Conservation (phyloP, 2,329 filamentous ascomycete species). For the Metarhizium humberi region DNA sequence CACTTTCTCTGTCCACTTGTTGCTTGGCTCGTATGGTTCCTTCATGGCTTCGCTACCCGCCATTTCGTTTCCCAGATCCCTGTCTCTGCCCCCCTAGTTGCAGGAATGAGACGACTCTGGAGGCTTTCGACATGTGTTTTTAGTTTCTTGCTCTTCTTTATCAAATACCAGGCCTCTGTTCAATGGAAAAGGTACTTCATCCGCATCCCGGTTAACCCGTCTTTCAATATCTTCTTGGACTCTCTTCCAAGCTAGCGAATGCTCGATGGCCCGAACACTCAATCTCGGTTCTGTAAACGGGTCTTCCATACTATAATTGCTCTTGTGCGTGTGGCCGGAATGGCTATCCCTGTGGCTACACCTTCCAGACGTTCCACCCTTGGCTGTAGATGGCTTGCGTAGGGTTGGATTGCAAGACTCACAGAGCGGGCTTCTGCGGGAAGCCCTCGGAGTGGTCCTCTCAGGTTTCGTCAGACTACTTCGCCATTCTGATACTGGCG, state of each 20-base stretch:
- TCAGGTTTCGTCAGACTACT: slow-evolving; percentile 1
- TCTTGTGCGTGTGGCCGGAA: slow-evolving; percentile 1
- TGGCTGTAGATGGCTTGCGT: background rate
- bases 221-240: slow-evolving; percentile 11
- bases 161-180: background rate
- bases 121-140: background rate
- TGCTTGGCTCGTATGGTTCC: slow-evolving; percentile 11
- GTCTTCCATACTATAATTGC: slow-evolving; percentile 2
- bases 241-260: slow-evolving; percentile 15
- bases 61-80: slow-evolving; percentile 30
- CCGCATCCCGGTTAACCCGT: background rate
- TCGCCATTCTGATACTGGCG: slow-evolving; percentile 9
- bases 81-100: slow-evolving; percentile 32
- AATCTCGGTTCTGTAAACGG: slow-evolving; percentile 11
- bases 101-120: slow-evolving; percentile 24
- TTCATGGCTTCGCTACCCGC: slow-evolving; percentile 31
- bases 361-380: background rate
- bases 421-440: background rate
- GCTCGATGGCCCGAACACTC: slow-evolving; percentile 18
- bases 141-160: background rate
- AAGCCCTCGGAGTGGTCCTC: background rate
- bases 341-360: slow-evolving; percentile 3
- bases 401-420: slow-evolving; percentile 9
- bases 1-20: slow-evolving; percentile 9
- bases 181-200: slow-evolving; percentile 2